Conservation (phyloP, 2,329 filamentous ascomycete species). For the Cercospora zeina region DNA sequence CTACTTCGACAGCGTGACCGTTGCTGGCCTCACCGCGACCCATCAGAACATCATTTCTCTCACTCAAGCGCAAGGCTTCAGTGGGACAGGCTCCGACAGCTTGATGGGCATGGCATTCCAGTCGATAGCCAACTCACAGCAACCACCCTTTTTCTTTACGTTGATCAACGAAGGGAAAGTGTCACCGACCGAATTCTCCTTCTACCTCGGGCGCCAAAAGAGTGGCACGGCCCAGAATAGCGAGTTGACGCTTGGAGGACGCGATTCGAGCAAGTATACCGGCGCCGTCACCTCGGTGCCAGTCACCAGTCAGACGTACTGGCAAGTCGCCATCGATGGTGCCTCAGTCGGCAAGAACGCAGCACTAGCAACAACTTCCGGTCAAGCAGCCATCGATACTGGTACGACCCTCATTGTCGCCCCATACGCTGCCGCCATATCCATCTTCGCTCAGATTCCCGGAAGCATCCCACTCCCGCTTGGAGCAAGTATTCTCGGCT, state of each 20-base stretch:
- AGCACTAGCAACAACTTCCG: slow-evolving; percentile 21
- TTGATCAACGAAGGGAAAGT: slow-evolving; percentile 32
- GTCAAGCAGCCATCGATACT: slow-evolving; percentile 35
- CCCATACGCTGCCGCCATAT: slow-evolving; percentile 35
- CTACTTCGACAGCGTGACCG: slow-evolving; percentile 33
- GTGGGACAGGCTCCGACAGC: slow-evolving; percentile 27
- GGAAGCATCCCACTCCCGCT: slow-evolving; percentile 37
- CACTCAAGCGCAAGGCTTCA: slow-evolving; percentile 33
- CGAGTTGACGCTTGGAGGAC: slow-evolving; percentile 35
- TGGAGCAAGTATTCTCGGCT: slow-evolving; percentile 31
- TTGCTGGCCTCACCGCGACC: slow-evolving; percentile 30
- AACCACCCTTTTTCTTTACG: slow-evolving; percentile 34
- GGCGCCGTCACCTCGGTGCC: slow-evolving; percentile 32
- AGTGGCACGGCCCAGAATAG: slow-evolving; percentile 27
- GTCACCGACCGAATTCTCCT: slow-evolving; percentile 34
- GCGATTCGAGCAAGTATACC: slow-evolving; percentile 30
- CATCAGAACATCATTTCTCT: slow-evolving; percentile 34
- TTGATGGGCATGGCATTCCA: slow-evolving; percentile 33
- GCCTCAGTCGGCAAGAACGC: slow-evolving; percentile 19
- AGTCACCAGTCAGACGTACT: slow-evolving; percentile 34
- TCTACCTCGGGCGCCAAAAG: slow-evolving; percentile 34
- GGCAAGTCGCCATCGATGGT: slow-evolving; percentile 35
- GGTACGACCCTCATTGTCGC: slow-evolving; percentile 41
- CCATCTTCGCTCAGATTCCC: slow-evolving; percentile 40
- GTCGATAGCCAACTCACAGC: slow-evolving; percentile 27